Base-by-base conservation (phyloP, 1,139 yeast species). In the Barnettozyma hawaiiensis region DNA sequence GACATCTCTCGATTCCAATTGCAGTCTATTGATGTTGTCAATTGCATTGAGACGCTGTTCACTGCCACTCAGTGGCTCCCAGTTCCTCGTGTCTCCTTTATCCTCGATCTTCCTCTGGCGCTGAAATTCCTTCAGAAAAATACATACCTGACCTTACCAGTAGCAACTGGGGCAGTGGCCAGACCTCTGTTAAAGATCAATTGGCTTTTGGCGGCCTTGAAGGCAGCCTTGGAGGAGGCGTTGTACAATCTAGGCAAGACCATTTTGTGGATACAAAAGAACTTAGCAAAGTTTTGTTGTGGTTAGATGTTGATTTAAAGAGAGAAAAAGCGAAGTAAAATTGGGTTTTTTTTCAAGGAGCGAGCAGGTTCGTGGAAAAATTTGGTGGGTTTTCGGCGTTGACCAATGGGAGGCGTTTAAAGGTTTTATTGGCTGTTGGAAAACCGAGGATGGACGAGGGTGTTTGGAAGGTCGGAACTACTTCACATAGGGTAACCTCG, bases 111-210 rank as follows among this genome's bases (percentile, higher is more conserved):
- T 29, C 37, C 12, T 16, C 8, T 10, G 14, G 35, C n/a, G 9
- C 26, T 11, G 20, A 9, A n/a, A n/a, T n/a, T n/a, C n/a, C n/a
- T 15, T 34, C 20, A 24, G 20, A 12, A 21, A 23, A 31, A 43
- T 62, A 82, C 94, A 68, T 81, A 84, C 94, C 89, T 85, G 65
- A 89, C 89, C 70, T 85, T 81, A 78, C 97, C 97, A 66, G 73
- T 70, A 58, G 80, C 72, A 62, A 86, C 79, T 57, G 90, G 85
- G 66, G 90, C 87, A 62, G 95, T 76, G 61, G 96, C 96, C 72
- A 85, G 73, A 67, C 86, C 79, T 75, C 95, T 86, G 69, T 78
- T 71, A 65, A 75, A 65, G 52, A 69, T 63, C 61, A 62, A 59
- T 74, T 81, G 81, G 67, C 89, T 86, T 78, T 81, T 84, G 63